Base-by-base conservation (phyloP, 2,329 filamentous ascomycete species). In the Leptodontidium sp. region DNA sequence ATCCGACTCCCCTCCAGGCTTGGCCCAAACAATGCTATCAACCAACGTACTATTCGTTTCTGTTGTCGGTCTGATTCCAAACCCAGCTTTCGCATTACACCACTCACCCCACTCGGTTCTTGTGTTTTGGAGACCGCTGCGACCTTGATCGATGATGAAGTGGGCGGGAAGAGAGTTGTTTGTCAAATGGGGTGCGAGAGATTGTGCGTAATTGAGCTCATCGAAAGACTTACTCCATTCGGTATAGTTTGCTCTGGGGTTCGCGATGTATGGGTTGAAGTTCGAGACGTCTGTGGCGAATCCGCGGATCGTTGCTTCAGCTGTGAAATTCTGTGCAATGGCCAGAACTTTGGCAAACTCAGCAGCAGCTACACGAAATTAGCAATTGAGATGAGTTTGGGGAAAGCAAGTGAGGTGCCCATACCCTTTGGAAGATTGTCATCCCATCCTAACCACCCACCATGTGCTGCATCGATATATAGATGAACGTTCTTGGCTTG, bases 91-190 rank as follows among this genome's bases (percentile, higher is more conserved):
- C 61, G 82, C 78, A 66, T 84, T 83, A 74, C 82, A 84, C 82
- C 82, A 84, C 64, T 82, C 80, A 8, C 81, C 80, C 80, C 81
- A 82, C 52, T 78, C 77, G 63, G 75, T 66, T 5, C 82, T 77
- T 9, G 77, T 77, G n/a, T 79, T 81, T 4, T 79, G 78, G 1
- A 77, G 68, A 1, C 78, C 79, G 2, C 81, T 79, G 24, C 82
- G 80, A 55, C 82, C 82, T 73, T 82, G 81, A 71, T 84, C 82
- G 73, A 84, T 77, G 74, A 84, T 83, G 78, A 84, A 84, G 67
- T 79, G 76, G 4, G 81, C 73, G 1, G 82, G 82, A 17, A 84
- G 77, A 4, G 81, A 81, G 55, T 77, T 75, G 12, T 76, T 78
- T 66, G 78, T 77, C 61, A 83, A 80, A 68, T 77, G 74, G 0